Evolutionary conservation across 2,329 filamentous ascomycete genomes (phyloP), one percentile per base, ranked within the genome.

Genomic region (Aspergillus neoniger): DNA sequence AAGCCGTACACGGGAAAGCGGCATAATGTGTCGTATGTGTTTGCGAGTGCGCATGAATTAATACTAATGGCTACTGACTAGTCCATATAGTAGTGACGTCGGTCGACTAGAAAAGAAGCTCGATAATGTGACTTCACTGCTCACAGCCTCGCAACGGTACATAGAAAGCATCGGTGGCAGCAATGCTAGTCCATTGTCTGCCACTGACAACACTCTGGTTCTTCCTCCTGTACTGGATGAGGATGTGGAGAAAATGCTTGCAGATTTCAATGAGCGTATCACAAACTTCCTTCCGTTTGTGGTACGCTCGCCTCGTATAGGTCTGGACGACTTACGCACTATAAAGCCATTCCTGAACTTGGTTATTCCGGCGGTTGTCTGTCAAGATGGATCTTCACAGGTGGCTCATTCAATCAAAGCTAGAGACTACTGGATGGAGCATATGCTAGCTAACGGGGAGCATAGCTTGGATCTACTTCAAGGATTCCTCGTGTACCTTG

Each of bases 381-480:
- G 62, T 23, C 50, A 63, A 41, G 48, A 67, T 44, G 21, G 62
- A 6, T 3, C 30, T 9, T 62, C 61, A 5, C 65, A 69, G 49
- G 36, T 58, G 38, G 57, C 62, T 21, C 59, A 72, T 5, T 57
- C 55, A 1, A 51, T 63, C 0, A 41, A 21, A 3, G 32, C 67
- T 4, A 61, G 58, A 23, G 44, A 63, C 12, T 79, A 81, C 66
- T 65, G 82, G 30, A 74, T 78, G 5, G 72, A 80, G 19, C 76
- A 77, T 36, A 68, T 81, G 52, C 53, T 84, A 0, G 72, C 81
- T 1, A 72, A 76, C 59, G 76, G 77, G 17, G 75, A 81, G 41
- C 71, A 71, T 32, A 74, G 71, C 15, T 59, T 83, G 8, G 80
- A 82, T 58, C 66, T 81, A 3, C 72, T 83, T 1, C 81, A 83